phyloP scores from a whole-genome alignment of 768 basidiomycete genomes.

The Lentinula aciculospora region DNA sequence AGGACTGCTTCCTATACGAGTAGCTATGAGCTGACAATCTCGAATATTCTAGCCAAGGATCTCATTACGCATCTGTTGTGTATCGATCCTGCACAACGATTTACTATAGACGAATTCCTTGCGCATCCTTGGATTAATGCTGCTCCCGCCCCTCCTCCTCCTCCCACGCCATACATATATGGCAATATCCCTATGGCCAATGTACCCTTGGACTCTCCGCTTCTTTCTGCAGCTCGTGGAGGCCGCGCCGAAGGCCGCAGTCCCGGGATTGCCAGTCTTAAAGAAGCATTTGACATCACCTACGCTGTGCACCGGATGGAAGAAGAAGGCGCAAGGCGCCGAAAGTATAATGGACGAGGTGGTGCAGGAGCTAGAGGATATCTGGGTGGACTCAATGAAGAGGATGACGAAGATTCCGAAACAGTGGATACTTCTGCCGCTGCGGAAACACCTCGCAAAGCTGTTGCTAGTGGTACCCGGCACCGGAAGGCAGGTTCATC shows the following conservation, averaged over 20 bases:
- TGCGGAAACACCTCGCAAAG: neutral
- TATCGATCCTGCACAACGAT: conserved; percentile 91
- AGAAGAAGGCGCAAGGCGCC: conserved; percentile 87
- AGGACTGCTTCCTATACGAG: too few relatives aligned
- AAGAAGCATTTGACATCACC: conserved; percentile 98
- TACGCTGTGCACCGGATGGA: conserved; percentile 99
- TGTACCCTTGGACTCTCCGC: conserved; percentile 78
- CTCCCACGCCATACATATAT: conserved; percentile 57
- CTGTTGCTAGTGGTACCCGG: neutral
- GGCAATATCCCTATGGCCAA: conserved; percentile 23
- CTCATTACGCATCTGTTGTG: conserved; percentile 92
- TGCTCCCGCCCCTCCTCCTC: conserved; percentile 53
- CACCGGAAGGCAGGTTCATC: conserved; percentile 8
- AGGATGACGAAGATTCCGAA: conserved; percentile 67
- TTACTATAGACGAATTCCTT: conserved; percentile 97
- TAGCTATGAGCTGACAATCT: too few relatives aligned
- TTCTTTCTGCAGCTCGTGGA: conserved; percentile 75
- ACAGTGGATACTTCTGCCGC: conserved; percentile 16
- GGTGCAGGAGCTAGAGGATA: conserved; percentile 77
- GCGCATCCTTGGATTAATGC: conserved; percentile 93
- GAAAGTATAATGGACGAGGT: conserved; percentile 74
- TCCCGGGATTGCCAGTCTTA: conserved; percentile 88
- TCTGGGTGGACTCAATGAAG: conserved; percentile 86
- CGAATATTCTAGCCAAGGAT: conserved; percentile 82
- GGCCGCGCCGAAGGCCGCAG: conserved; percentile 77